These are phyloP conservation scores for Neodidymelliopsis sp. DNA, from an alignment of 2,329 filamentous ascomycete species.

Conservation along the genomic window DNA sequence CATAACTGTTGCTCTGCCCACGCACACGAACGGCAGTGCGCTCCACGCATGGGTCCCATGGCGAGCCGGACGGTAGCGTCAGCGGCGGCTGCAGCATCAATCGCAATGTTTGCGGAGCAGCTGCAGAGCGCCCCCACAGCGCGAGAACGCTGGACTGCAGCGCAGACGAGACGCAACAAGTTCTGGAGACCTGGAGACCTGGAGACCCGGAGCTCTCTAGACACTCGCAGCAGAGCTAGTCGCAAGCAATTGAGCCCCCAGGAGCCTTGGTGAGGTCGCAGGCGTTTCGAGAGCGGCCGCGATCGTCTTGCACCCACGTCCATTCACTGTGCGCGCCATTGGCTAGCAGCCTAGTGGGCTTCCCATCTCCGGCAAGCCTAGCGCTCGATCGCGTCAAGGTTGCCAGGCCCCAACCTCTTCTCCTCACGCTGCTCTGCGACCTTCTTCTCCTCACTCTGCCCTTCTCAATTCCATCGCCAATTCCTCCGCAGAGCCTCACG, in stretches of 20 bases:
- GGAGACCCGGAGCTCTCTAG: too few relatives aligned
- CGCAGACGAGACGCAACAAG: neutral
- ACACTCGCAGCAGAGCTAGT: neutral
- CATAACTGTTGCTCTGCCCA: constrained; percentile 17
- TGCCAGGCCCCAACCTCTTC: constrained; percentile 23
- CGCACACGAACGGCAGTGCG: constrained; percentile 5
- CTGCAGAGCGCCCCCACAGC: constrained; percentile 19
- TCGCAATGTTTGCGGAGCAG: constrained; percentile 15
- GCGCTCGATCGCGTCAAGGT: constrained; percentile 13
- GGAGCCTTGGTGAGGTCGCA: constrained; percentile 17
- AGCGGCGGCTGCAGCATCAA: constrained; percentile 23
- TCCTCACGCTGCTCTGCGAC: constrained; percentile 11
- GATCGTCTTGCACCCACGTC: constrained; percentile 18
- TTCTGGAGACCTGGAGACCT: too few relatives aligned
- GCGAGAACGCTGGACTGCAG: neutral
- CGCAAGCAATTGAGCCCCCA: constrained; percentile 6
- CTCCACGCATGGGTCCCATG: constrained; percentile 14
- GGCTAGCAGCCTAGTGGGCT: constrained; percentile 9
- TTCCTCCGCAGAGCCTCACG: constrained; percentile 23
- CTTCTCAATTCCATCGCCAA: constrained; percentile 13
- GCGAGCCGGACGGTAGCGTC: constrained; percentile 18
- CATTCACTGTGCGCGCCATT: constrained; percentile 6
- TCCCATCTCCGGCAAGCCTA: constrained; percentile 13
- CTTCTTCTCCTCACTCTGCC: constrained; percentile 20
- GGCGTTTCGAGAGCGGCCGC: constrained; percentile 20